A percentile compares a stretch with the other conserved stretches of the same genome.
These are phyloP conservation scores for Epichloe sibirici DNA, from an alignment of 2,329 filamentous ascomycete species.

Conservation along the genomic window DNA sequence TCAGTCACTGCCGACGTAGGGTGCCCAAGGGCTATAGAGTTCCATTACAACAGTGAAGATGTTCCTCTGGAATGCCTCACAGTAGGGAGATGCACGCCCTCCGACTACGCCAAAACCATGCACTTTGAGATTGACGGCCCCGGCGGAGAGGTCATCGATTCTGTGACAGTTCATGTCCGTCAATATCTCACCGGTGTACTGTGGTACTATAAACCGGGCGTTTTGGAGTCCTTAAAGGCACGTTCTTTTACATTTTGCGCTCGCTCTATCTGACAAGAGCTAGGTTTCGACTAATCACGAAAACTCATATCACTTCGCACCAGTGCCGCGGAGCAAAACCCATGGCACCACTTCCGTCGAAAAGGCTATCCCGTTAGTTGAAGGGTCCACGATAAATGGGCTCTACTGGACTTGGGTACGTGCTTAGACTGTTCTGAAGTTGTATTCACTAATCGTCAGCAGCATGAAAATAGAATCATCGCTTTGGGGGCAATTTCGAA, in stretches of 20 bases:
- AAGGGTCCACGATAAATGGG: slow-evolving; percentile 6
- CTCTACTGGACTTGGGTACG: slow-evolving; percentile 8
- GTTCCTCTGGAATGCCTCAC: slow-evolving; percentile 5
- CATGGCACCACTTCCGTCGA: background rate
- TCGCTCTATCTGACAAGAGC: slow-evolving; percentile 1
- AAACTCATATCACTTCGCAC: slow-evolving; percentile 5
- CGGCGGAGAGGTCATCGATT: slow-evolving; percentile 7
- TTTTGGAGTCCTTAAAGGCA: slow-evolving; percentile 7
- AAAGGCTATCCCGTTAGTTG: slow-evolving; percentile 6
- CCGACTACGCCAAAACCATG: slow-evolving; percentile 5
- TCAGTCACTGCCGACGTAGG: slow-evolving; percentile 4
- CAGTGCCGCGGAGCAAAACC: background rate
- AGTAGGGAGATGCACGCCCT: slow-evolving; percentile 6
- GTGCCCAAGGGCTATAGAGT: slow-evolving; percentile 4
- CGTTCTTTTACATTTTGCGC: background rate
- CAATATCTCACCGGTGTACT: background rate
- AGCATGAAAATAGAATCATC: slow-evolving; percentile 7
- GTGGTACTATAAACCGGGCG: slow-evolving; percentile 5
- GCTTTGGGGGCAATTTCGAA: slow-evolving; percentile 7
- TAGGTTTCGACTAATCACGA: slow-evolving; percentile 8
- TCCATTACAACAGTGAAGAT: slow-evolving; percentile 7
- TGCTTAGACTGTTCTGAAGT: background rate
- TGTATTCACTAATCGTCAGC: slow-evolving; percentile 4
- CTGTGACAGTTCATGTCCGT: slow-evolving; percentile 4
- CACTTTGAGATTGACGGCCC: slow-evolving; percentile 7